Evolutionary conservation across 257 asterid genomes (phyloP), one percentile per base, ranked within the genome.

Genomic region (Petunia axillaris): DNA sequence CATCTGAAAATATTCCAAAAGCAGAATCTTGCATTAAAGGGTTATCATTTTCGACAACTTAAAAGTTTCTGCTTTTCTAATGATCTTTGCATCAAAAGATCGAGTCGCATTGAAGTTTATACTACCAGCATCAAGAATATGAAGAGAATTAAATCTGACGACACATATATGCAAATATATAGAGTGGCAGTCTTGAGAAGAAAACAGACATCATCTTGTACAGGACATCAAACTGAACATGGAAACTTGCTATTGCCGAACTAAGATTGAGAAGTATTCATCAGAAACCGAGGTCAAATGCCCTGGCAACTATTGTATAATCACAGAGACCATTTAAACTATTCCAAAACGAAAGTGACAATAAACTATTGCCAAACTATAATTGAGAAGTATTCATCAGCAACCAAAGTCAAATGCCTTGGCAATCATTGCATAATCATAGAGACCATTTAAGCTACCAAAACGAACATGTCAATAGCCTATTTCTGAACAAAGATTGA

Each of bases 1-100:
- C 97, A 91, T 96, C 99, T 96, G 91, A 25, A 82, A 81, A 63
- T 40, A 80, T 77, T 64, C 64, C 78, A 73, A 73, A 73, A 73
- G 78, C 5, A 50, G 35, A 73, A 35, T 73, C 46, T 73, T 50
- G 63, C 78, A 73, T 73, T 36, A 73, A 48, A 25, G 25, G 25
- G 25, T 25, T 25, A 25, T 25, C 25, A 25, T 25, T 25, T 25
- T 25, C 25, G 25, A 25, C 25, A 25, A 25, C 25, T 25, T 25
- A 25, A 25, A 25, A 25, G 25, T 25, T 25, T 25, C 25, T 25
- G 25, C 25, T 25, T 25, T 25, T 25, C 25, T 25, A 25, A 25
- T 25, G 25, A 25, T 25, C 25, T 25, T 25, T 25, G 25, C 25
- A 25, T 0, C 25, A 25, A 25, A 25, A 25, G 25, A 25, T 25